Evolutionary conservation across 352 stramenopile species (phyloP), one percentile per base, ranked within the genome.

Genomic region (Elongisporangium prolatum): DNA sequence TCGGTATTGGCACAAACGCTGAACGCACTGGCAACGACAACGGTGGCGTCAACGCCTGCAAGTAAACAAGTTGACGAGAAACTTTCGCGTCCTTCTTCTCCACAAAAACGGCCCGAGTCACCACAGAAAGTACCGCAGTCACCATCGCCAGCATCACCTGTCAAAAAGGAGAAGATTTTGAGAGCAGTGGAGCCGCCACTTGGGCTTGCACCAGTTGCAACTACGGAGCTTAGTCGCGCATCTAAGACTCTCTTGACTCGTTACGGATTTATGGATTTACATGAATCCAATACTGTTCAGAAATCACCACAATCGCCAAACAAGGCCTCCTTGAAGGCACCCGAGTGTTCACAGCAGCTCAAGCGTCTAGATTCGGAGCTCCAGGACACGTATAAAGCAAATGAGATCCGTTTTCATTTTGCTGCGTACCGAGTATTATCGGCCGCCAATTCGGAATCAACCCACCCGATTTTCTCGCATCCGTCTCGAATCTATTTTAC

Each of bases 391-490:
- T 84, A 95, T 64, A 80, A 84, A 21, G 74, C 77, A 0, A 79
- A 96, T 56, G 91, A 97, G 49, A 82, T 98, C 47, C 88, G 84
- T 4, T 80, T 98, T 55, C 91, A 98, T 48, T 97, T 98, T 44
- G 91, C 87, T 7, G 91, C 88, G 10, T 95, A 91, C 59, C 80
- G 89, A 21, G 57, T 51, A 5, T 25, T 52, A 5, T 50, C 65
- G 8, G 60, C 64, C 11, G 17, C 14, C 28, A 2, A 25, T 50
- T 16, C 60, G 54, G 5, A 54, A 58, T 20, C 59, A 63, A 2
- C 48, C 62, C 14, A 16, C 57, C 17, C 25, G 25, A 22, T 34
- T 16, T 9, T 22, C n/a, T n/a, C n/a, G 6, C 28, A 56, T 0
- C 85, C 85, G 4, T 54, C 57, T 21, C 74, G 82, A 4, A 59